Conservation (phyloP, 2,329 filamentous ascomycete genomes). For the Cladophialophora chaetospira region DNA sequence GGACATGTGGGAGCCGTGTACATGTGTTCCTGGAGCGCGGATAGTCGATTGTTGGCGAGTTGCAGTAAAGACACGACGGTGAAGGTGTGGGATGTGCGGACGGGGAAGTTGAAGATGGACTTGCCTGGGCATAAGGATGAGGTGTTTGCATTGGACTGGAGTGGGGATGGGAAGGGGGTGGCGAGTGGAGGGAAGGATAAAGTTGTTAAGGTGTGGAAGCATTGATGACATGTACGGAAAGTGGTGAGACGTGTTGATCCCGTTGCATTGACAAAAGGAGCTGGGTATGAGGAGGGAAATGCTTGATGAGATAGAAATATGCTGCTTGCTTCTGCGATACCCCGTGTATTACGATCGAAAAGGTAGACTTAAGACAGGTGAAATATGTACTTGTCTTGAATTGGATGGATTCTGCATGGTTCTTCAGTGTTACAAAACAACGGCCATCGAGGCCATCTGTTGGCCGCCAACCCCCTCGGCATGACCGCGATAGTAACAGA, state of each 20-base stretch:
- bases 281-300: background rate
- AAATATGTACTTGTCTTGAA: conserved; percentile 18
- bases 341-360: no score
- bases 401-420: conserved; percentile 18
- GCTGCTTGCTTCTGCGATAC: background rate
- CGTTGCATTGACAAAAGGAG: no score
- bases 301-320: no score
- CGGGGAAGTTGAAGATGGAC: conserved; percentile 78
- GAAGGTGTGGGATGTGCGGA: conserved; percentile 91
- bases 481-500: no score
- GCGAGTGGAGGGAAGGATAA: conserved; percentile 94
- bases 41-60: conserved; percentile 85
- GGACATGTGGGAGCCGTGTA: conserved; percentile 93
- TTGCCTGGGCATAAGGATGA: conserved; percentile 89
- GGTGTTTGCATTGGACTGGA: conserved; percentile 95
- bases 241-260: no score
- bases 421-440: conserved; percentile 27
- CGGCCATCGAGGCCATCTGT: background rate
- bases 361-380: no score
- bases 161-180: conserved; percentile 82
- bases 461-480: background rate
- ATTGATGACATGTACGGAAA: conserved; percentile 42
- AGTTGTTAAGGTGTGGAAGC: conserved; percentile 65
- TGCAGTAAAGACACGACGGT: conserved; percentile 89
- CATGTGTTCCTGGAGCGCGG: conserved; percentile 87